A percentile compares a stretch with the other conserved stretches of the same genome.
Conservation (phyloP, 2,329 filamentous ascomycete genomes). For the Penicillium paneum region DNA sequence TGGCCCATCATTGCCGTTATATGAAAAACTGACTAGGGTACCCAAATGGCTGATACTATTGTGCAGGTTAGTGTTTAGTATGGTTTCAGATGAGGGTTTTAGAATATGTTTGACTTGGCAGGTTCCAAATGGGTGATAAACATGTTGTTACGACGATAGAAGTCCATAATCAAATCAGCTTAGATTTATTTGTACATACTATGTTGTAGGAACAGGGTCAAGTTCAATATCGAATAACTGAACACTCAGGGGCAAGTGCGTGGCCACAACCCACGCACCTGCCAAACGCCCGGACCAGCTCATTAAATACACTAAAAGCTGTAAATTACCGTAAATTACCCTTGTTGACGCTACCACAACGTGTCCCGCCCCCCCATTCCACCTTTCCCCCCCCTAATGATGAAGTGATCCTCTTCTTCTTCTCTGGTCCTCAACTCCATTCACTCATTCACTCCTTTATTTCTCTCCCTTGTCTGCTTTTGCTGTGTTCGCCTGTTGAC, state of each 20-base stretch:
- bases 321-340: conserved; percentile 14
- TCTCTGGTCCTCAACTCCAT: conserved; percentile 17
- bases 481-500: conserved; percentile 13
- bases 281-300: neutral
- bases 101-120: neutral
- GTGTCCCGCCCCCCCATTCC: conserved; percentile 21
- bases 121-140: neutral
- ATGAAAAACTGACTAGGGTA: neutral
- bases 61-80: neutral
- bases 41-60: neutral
- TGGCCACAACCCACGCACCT: neutral
- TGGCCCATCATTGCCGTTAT: neutral
- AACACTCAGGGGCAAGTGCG: conserved; percentile 6
- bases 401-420: conserved; percentile 3
- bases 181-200: neutral
- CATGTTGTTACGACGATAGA: neutral
- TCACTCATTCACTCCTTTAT: conserved; percentile 28
- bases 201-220: neutral
- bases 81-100: neutral
- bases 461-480: conserved; percentile 20
- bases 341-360: conserved; percentile 15
- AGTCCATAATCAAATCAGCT: neutral
- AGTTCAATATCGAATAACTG: neutral
- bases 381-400: conserved; percentile 9
- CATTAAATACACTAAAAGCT: neutral